Percentiles rank a stretch among this genome's conserved stretches.
These are phyloP conservation scores for Candida caryicola DNA, from an alignment of 805 yeast species.

Conservation along the genomic window DNA sequence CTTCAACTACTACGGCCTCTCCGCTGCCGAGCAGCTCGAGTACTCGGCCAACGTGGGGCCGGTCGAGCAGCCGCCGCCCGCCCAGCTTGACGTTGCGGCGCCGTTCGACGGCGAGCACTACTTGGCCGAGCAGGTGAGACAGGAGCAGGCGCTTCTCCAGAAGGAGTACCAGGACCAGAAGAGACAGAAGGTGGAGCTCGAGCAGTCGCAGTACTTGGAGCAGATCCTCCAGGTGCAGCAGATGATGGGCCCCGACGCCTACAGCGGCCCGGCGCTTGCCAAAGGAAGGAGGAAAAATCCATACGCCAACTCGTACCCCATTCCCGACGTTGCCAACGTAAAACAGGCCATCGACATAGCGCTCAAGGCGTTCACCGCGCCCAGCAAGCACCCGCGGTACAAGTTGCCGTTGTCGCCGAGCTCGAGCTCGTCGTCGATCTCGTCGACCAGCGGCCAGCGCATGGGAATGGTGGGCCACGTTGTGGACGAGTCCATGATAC, in stretches of 20 bases:
- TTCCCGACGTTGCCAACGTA: background rate
- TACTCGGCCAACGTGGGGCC: background rate
- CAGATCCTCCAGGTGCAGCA: background rate
- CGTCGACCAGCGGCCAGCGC: background rate
- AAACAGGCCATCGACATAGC: constrained; percentile 6
- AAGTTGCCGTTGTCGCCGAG: background rate
- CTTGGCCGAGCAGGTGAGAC: background rate
- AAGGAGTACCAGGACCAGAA: background rate
- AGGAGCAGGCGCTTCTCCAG: background rate
- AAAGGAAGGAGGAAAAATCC: background rate
- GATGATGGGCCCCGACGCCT: too few relatives aligned
- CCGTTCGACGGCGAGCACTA: background rate
- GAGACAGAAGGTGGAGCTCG: background rate
- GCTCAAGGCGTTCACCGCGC: constrained; percentile 2
- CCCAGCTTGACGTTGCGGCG: background rate
- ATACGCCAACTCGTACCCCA: background rate
- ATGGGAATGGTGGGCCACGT: background rate
- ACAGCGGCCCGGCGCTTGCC: background rate
- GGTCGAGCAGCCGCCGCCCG: background rate
- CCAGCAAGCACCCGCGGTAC: background rate
- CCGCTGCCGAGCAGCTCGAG: background rate
- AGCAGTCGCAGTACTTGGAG: background rate
- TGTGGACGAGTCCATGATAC: too few relatives aligned
- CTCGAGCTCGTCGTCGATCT: background rate
- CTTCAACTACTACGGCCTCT: constrained; percentile 2